Percentiles rank a stretch among this genome's conserved stretches.
Conservation (phyloP, 2,329 filamentous ascomycete species). For the Emmonsiellopsis sp. region DNA sequence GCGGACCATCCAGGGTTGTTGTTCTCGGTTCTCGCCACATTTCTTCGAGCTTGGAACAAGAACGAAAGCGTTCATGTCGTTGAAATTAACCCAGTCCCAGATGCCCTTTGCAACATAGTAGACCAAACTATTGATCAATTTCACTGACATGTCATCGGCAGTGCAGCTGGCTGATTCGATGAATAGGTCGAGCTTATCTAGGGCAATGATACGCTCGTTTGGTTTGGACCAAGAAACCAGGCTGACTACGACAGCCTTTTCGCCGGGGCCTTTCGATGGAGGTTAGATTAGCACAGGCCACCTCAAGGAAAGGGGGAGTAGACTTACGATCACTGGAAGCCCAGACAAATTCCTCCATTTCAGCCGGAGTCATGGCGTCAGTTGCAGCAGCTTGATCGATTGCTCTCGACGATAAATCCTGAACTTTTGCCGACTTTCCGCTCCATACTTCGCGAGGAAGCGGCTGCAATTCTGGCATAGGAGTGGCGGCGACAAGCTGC, state of each 20-base stretch:
- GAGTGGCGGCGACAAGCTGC: constrained; percentile 1
- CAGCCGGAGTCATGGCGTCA: not conserved
- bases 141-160: not conserved
- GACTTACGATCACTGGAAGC: constrained; percentile 5
- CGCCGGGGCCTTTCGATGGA: not conserved
- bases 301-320: not conserved
- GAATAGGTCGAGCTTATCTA: constrained; percentile 3
- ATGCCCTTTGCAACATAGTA: constrained; percentile 3
- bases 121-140: constrained; percentile 2
- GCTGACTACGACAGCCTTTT: constrained; percentile 5
- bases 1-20: constrained; percentile 3
- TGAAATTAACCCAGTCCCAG: constrained; percentile 7
- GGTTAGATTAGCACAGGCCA: not conserved
- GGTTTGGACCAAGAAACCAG: constrained; percentile 5
- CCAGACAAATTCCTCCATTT: constrained; percentile 5
- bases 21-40: constrained; percentile 1
- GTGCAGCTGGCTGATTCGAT: constrained; percentile 4
- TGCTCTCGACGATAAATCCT: not conserved
- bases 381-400: not conserved
- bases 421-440: not conserved
- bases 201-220: constrained; percentile 1
- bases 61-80: constrained; percentile 4
- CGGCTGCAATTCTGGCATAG: not conserved
- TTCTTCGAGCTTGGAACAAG: constrained; percentile 3
- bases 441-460: constrained; percentile 3